phyloP scores from a whole-genome alignment of 2,329 filamentous ascomycete species.

The Calonectria hongkongensis region DNA sequence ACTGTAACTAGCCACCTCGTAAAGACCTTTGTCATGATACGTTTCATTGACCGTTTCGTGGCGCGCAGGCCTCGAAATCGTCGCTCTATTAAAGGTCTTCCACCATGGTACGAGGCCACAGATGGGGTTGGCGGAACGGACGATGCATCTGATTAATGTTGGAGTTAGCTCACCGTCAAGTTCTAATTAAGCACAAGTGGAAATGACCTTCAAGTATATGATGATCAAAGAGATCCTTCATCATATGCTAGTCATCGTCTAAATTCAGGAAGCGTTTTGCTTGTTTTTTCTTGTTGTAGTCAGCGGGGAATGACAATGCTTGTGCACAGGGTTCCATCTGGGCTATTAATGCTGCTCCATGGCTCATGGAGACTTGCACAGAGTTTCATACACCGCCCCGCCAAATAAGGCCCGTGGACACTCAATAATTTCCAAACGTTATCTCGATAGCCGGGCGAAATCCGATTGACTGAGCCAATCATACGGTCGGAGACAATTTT shows the following conservation, averaged over 20 bases:
- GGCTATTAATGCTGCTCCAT: slow-evolving; percentile 9
- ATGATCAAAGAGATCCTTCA: slow-evolving; percentile 7
- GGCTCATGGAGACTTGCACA: background rate
- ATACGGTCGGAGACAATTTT: no score
- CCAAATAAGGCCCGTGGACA: background rate
- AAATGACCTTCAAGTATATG: slow-evolving; percentile 1
- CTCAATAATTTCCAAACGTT: background rate
- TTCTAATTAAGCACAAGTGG: background rate
- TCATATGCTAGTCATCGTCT: slow-evolving; percentile 17
- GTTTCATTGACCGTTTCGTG: slow-evolving; percentile 5
- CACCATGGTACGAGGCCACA: background rate
- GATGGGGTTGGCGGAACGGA: background rate
- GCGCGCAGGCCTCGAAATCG: slow-evolving; percentile 3
- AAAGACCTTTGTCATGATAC: background rate
- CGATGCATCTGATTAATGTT: background rate
- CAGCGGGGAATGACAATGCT: background rate
- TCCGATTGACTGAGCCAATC: background rate
- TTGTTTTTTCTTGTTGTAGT: background rate
- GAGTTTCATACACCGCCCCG: slow-evolving; percentile 6
- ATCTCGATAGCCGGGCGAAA: background rate
- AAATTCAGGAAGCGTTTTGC: background rate
- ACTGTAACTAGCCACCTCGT: background rate
- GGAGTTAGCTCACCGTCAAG: background rate
- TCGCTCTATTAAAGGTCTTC: background rate
- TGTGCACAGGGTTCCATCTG: no score